Percentiles rank a stretch among this genome's conserved stretches.
Evolutionary conservation across 192 early-diverging fungal species (phyloP).

Genomic region (Blastocladiella britannica): DNA sequence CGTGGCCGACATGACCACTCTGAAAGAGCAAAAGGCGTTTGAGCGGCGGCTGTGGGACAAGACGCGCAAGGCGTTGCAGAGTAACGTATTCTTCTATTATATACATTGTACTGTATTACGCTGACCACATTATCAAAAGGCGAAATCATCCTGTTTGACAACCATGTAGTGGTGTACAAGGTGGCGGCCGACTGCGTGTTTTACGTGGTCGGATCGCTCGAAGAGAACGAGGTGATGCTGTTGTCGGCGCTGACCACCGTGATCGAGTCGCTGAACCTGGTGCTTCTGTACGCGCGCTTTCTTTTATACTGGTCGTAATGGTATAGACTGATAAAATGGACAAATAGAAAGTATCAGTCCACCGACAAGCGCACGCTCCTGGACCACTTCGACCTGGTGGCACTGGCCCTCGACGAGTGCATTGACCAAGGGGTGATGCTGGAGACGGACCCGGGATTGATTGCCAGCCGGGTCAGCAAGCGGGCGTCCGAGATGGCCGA

Average conservation of each 20-base stretch:
- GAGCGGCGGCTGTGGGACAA: conserved; percentile 83
- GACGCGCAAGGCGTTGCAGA: conserved; percentile 37
- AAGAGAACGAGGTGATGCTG: conserved; percentile 90
- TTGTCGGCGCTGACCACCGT: conserved; percentile 51
- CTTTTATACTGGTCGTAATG: background rate
- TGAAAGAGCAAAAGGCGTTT: conserved; percentile 75
- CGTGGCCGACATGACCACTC: conserved; percentile 21
- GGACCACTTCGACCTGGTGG: conserved; percentile 78
- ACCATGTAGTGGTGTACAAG: conserved; percentile 73
- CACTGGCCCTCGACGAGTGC: conserved; percentile 78
- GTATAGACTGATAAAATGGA: background rate
- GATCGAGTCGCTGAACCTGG: conserved; percentile 61
- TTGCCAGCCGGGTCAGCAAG: conserved; percentile 55
- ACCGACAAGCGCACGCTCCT: conserved; percentile 75
- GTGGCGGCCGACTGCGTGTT: conserved; percentile 70
- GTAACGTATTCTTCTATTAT: conserved; percentile 2
- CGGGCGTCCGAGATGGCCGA: conserved; percentile 47
- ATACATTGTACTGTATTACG: background rate
- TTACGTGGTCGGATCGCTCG: conserved; percentile 68
- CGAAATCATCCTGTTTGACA: conserved; percentile 87
- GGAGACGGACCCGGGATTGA: conserved; percentile 53
- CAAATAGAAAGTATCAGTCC: conserved; percentile 29
- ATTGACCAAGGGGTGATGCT: conserved; percentile 71
- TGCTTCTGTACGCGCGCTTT: conserved; percentile 69
- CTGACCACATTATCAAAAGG: conserved; percentile 16